phyloP scores from a whole-genome alignment of 2,329 filamentous ascomycete genomes.

The Cucurbitaria berberidis region DNA sequence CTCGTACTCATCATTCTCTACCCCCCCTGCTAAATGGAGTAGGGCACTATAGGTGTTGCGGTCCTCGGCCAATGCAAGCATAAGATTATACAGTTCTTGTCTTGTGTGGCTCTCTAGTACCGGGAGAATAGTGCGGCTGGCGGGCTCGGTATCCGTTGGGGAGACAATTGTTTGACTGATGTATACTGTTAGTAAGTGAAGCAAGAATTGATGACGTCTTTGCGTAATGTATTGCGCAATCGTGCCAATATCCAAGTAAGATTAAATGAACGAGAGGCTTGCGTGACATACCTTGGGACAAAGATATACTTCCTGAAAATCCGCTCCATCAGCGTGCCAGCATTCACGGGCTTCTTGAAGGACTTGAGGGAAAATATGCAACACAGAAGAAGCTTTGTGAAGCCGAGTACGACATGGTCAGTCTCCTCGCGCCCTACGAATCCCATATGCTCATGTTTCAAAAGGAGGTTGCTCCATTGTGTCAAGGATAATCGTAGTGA shows the following conservation, averaged over 20 bases:
- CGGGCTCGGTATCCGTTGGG: conserved; percentile 16
- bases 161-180: conserved; percentile 11
- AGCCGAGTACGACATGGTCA: conserved; percentile 46
- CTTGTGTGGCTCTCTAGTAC: conserved; percentile 46
- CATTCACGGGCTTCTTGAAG: conserved; percentile 47
- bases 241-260: background rate
- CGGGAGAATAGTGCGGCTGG: conserved; percentile 22
- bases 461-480: conserved; percentile 43
- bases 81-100: conserved; percentile 47
- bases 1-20: conserved; percentile 50
- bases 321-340: conserved; percentile 33
- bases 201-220: background rate
- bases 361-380: conserved; percentile 50
- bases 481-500: conserved; percentile 35
- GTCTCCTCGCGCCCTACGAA: conserved; percentile 44
- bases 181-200: conserved; percentile 2
- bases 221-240: background rate
- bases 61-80: conserved; percentile 43
- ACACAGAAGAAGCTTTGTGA: conserved; percentile 50
- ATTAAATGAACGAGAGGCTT: background rate
- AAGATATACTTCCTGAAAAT: conserved; percentile 49
- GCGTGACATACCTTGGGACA: conserved; percentile 22
- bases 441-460: conserved; percentile 42
- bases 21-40: conserved; percentile 31
- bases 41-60: conserved; percentile 34